phyloP scores from a whole-genome alignment of 2,329 filamentous ascomycete genomes.

The Aureobasidium uvarum region DNA sequence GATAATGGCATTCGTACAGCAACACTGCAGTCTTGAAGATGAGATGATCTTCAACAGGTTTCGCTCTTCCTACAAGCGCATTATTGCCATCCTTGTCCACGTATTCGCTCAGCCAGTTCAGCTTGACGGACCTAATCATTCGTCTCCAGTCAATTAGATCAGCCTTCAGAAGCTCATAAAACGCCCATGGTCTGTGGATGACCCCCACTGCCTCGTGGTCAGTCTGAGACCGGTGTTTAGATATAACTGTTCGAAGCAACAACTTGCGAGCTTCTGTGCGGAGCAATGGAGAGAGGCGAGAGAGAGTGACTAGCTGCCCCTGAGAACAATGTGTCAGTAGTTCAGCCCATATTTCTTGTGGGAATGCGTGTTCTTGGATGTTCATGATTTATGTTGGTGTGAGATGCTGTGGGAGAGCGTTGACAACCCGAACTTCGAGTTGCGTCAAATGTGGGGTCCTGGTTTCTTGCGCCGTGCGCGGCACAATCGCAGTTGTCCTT shows the following conservation, averaged over 20 bases:
- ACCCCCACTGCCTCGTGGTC: neutral
- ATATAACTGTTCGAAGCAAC: neutral
- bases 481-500: neutral
- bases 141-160: neutral
- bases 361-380: neutral
- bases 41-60: neutral
- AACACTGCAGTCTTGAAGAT: neutral
- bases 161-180: neutral
- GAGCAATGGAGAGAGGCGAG: neutral
- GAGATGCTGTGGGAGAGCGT: no score
- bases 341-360: slow-evolving; percentile 2
- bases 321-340: neutral
- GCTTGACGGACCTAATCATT: neutral
- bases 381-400: neutral
- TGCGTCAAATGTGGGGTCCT: neutral
- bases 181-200: neutral
- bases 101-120: neutral
- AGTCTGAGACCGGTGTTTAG: neutral
- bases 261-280: neutral
- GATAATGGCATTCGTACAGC: neutral
- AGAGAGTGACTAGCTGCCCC: neutral
- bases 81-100: neutral
- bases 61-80: neutral
- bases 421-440: no score
- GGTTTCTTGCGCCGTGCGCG: neutral